Base-by-base conservation (phyloP, 495 filamentous ascomycete species). In the Xylaria curta region DNA sequence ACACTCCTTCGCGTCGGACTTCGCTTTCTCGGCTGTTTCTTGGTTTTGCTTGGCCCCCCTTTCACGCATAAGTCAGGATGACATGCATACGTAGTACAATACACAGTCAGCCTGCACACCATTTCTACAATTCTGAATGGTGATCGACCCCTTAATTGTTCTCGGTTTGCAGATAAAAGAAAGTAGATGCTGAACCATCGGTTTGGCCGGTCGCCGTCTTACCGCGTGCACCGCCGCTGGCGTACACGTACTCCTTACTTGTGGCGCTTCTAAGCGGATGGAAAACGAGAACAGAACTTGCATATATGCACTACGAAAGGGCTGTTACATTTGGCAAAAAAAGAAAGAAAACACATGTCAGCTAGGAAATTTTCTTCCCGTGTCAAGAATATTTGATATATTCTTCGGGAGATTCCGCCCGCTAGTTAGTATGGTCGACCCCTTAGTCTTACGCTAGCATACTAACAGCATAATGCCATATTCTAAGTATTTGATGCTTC, bases 91-190 rank as follows among this genome's bases (percentile, higher is more conserved):
- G 38, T 42, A 42, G 38, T 42, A 42, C 28, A 31, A 31, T 31
- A 31, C 38, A 42, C 38, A 42, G 61, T 26, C 47, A 28, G 61
- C 33, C 24, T 31, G 15, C 42, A 64, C 13, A 47, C 38, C 24
- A 47, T 47, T 12, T 49, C 40, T 26, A 13, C 36, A 38, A 38
- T 5, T 15, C 12, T 9, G 2, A 42, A 62, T 42, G 21, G n/a
- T 63, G 60, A 31, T 46, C 40, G 46, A 17, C 60, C 60, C 60
- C 60, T 63, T 63, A 24, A 61, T 62, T n/a, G 13, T 15, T 63
- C 38, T 44, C 8, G 21, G 28, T 63, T 40, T 63, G 28, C 58
- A 61, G 19, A 21, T 62, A 3, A 24, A 24, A 59, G 17, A 13
- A 38, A 21, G 31, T 17, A 59, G 51, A 21, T 38, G 31, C 31